Conservation (phyloP, 2,329 filamentous ascomycete genomes). For the Stagonosporopsis rhizophila region DNA sequence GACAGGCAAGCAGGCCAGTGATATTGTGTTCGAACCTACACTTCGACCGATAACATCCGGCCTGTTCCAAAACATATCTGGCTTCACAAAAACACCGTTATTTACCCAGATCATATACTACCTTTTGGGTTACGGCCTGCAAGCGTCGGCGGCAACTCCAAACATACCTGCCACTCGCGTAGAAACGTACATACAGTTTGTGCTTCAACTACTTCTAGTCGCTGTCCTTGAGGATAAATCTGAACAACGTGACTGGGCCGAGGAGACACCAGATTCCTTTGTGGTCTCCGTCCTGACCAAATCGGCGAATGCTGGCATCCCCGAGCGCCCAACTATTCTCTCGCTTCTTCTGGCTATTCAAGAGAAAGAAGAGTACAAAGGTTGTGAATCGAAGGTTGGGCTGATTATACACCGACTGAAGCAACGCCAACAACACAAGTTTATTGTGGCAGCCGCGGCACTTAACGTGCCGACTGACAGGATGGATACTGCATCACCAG, state of each 20-base stretch:
- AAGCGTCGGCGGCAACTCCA: slow-evolving; percentile 72
- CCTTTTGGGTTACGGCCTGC: slow-evolving; percentile 80
- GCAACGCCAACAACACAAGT: slow-evolving; percentile 77
- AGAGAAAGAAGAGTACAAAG: slow-evolving; percentile 76
- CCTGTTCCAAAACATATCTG: slow-evolving; percentile 76
- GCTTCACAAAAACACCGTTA: slow-evolving; percentile 81
- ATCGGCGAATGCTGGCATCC: slow-evolving; percentile 56
- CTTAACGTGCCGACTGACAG: slow-evolving; percentile 73
- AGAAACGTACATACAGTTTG: slow-evolving; percentile 90
- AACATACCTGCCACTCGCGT: slow-evolving; percentile 81
- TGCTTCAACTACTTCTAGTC: slow-evolving; percentile 85
- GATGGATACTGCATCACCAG: slow-evolving; percentile 83
- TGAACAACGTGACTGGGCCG: slow-evolving; percentile 48
- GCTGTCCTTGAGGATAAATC: slow-evolving; percentile 83
- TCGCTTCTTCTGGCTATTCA: slow-evolving; percentile 61
- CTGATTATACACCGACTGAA: slow-evolving; percentile 85
- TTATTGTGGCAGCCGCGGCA: slow-evolving; percentile 69
- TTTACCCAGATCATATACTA: slow-evolving; percentile 93
- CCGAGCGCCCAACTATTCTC: slow-evolving; percentile 56
- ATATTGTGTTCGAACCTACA: slow-evolving; percentile 91
- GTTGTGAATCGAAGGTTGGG: slow-evolving; percentile 82
- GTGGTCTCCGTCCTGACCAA: slow-evolving; percentile 73
- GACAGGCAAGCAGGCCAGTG: slow-evolving; percentile 78
- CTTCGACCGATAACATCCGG: slow-evolving; percentile 78
- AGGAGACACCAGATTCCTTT: slow-evolving; percentile 68